Conservation (phyloP, 2,329 filamentous ascomycete species). For the Ascochyta koolunga region DNA sequence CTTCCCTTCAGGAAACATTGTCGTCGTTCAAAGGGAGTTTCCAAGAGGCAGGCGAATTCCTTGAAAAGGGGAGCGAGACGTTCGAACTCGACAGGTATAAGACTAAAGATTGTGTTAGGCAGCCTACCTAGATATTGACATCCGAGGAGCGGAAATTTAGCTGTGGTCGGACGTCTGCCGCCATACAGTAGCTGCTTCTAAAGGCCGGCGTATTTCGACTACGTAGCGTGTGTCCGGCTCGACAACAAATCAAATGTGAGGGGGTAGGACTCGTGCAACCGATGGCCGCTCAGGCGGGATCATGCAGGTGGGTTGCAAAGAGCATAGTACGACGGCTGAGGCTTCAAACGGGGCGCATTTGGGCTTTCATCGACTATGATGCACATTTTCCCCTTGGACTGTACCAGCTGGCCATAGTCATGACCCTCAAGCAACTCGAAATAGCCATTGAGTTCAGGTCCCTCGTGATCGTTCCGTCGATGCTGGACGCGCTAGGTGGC, state of each 20-base stretch:
- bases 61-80: background rate
- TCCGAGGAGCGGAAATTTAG: background rate
- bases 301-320: background rate
- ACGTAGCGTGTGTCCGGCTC: background rate
- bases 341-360: background rate
- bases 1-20: slow-evolving; percentile 5
- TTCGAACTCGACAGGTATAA: background rate
- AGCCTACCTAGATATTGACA: background rate
- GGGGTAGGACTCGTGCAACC: background rate
- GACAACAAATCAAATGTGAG: background rate
- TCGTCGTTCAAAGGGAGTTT: background rate
- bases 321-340: background rate
- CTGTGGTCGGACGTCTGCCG: background rate
- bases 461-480: background rate
- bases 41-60: background rate
- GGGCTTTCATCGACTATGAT: background rate
- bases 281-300: background rate
- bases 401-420: background rate
- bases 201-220: background rate
- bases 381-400: background rate
- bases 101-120: background rate
- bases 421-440: background rate
- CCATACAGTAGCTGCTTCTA: background rate
- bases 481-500: no score
- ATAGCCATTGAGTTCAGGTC: background rate